Percentiles rank a stretch among this genome's conserved stretches.
phyloP scores from a whole-genome alignment of 2,329 filamentous ascomycete species.

The Periconia sp. region DNA sequence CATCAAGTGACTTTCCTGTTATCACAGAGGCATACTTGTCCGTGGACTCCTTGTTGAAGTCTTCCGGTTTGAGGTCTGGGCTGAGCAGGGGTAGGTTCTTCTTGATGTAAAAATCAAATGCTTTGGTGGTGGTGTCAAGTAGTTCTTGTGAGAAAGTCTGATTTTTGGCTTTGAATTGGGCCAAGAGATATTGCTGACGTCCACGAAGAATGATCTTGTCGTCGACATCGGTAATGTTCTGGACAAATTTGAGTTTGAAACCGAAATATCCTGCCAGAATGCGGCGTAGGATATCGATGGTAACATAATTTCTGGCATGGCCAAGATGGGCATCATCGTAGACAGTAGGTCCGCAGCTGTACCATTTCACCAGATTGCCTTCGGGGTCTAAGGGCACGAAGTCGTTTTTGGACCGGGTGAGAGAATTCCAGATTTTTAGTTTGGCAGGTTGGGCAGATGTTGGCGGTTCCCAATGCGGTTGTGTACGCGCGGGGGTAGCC shows the following conservation, averaged over 20 bases:
- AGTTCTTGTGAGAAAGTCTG: constrained; percentile 48
- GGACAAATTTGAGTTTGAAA: constrained; percentile 82
- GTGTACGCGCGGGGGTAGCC: constrained; percentile 38
- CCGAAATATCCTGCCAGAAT: constrained; percentile 82
- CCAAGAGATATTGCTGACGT: constrained; percentile 76
- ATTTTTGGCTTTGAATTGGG: constrained; percentile 63
- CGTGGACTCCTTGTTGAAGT: constrained; percentile 52
- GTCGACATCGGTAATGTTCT: constrained; percentile 76
- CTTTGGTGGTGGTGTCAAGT: constrained; percentile 52
- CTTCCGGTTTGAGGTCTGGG: constrained; percentile 47
- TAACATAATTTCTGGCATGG: constrained; percentile 88
- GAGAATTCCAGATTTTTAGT: constrained; percentile 77
- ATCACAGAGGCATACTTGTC: constrained; percentile 58
- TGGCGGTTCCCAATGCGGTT: constrained; percentile 44
- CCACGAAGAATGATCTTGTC: constrained; percentile 65
- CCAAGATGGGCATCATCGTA: constrained; percentile 82
- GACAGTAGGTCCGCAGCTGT: constrained; percentile 84
- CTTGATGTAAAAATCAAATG: constrained; percentile 61
- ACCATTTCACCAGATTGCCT: constrained; percentile 75
- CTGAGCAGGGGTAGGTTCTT: constrained; percentile 65
- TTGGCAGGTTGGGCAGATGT: constrained; percentile 48
- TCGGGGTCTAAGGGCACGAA: constrained; percentile 73
- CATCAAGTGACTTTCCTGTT: constrained; percentile 57
- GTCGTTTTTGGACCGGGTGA: constrained; percentile 72
- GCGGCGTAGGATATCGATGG: constrained; percentile 82